Evolutionary conservation across 2,329 filamentous ascomycete species (phyloP), one percentile per base, ranked within the genome.

Genomic region (Fusarium praegraminearum): DNA sequence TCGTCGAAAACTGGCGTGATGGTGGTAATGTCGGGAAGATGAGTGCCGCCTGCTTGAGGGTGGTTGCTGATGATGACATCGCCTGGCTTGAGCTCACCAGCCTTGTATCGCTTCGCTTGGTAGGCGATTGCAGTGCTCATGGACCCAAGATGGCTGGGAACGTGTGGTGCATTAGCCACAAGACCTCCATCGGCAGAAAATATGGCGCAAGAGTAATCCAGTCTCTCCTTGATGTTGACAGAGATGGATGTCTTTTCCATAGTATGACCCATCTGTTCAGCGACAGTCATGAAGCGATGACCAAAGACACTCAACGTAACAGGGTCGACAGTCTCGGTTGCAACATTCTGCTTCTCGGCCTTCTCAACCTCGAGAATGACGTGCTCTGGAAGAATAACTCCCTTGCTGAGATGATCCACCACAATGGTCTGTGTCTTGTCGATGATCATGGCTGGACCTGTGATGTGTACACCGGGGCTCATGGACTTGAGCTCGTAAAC

Each of bases 261-360:
- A 4, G 90, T 90, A 45, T 90, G 84, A 0, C 91, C 91, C 91
- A 94, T 94, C 75, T 94, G 91, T 76, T 94, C 91, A 1, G 91
- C 91, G 58, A 94, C 92, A 2, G 90, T 89, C 91, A 94, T 94
- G 79, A 94, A 94, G 3, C 91, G 86, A 76, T 94, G 91, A 0
- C 89, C 90, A 72, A 94, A 94, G 51, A 94, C 90, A 67, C 87
- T 90, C 0, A 94, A 83, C 75, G 92, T 86, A 56, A 93, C 91
- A 0, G 91, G 91, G 73, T 93, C 90, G 0, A 93, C 88, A 30
- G 87, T 84, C 36, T 78, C 66, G 0, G 69, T 71, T 0, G 55
- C 53, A 0, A 75, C 62, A 1, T 51, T 68, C 15, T 67, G 67
- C 18, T 65, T 55, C 18, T 73, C 65, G 7, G 56, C 56, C 45